Evolutionary conservation across 164 flowering plant species (phyloP), one percentile per base, ranked within the genome.

Genomic region (Echeveria elegans): DNA sequence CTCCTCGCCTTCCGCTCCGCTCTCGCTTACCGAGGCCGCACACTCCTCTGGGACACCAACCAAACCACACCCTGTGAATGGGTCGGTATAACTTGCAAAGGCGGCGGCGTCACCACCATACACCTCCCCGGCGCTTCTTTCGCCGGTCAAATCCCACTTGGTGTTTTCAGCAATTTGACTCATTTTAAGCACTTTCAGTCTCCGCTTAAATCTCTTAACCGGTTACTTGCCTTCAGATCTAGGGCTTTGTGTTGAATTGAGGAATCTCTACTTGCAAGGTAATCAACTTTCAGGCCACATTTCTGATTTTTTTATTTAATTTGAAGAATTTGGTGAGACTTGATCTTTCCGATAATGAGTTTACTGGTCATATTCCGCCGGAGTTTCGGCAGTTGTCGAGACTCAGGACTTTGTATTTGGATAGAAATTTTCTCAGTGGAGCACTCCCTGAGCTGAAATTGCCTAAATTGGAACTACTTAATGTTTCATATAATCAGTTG

Each of bases 241-340:
- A 18, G 75, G 73, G 15, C 28, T 60, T 11, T 71, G 75, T 41
- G 0, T 60, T 10, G 9, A 50, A 21, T 79, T 86, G 7, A 71
- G 83, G 0, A 72, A 84, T 65, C 77, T 86, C 11, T 84, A 78
- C 72, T 71, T 86, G 63, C 85, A 83, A 32, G 85, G 82, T 0
- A 86, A 86, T 73, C 47, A 2, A 5, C 76, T 86, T 52, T 70
- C 81, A 36, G 88, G 88, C 16, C 47, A 70, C 9, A 60, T 82
- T 26, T 85, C 90, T 4, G 66, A 32, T 4, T 73, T 66, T n/a
- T 29, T 52, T 86, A 64, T 76, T 76, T 71, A 15, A 36, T 5
- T 43, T 83, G 40, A 73, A 26, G 65, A 68, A 75, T 29, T 69
- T 86, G 34, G 74, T 77, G 5, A 68, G 84, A 7, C 62, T 86